Percentiles rank a stretch among this genome's conserved stretches.
phyloP scores from a whole-genome alignment of 371 early-diverging fungal species.

The Dichotomocladium elegans region DNA sequence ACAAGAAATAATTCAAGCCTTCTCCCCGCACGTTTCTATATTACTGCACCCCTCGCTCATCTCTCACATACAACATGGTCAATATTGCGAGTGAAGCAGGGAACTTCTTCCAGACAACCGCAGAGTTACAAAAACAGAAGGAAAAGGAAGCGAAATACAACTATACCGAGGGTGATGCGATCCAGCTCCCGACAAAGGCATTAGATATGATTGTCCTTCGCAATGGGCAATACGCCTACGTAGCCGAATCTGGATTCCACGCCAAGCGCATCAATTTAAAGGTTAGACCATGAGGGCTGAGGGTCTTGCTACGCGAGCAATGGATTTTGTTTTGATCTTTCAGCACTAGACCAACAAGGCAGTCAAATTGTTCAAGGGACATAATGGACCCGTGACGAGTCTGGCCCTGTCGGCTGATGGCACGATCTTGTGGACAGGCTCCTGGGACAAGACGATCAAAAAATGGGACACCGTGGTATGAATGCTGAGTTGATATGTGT shows the following conservation, averaged over 20 bases:
- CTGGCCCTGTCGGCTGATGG: conserved; percentile 45
- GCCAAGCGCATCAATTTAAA: conserved; percentile 53
- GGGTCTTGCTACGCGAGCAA: neutral
- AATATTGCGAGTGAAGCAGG: conserved; percentile 55
- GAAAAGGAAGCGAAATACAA: conserved; percentile 60
- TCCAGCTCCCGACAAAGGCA: conserved; percentile 61
- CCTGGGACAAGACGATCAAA: conserved; percentile 79
- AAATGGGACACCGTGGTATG: conserved; percentile 64
- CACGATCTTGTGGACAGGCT: conserved; percentile 65
- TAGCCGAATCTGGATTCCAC: conserved; percentile 62
- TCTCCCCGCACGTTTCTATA: too few relatives aligned
- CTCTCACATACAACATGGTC: too few relatives aligned
- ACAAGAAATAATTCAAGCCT: too few relatives aligned
- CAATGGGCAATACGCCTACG: conserved; percentile 37
- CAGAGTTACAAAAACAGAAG: conserved; percentile 55
- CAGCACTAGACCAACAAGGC: conserved; percentile 59
- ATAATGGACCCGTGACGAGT: conserved; percentile 79
- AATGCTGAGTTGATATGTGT: neutral
- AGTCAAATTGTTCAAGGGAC: conserved; percentile 65
- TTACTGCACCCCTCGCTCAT: too few relatives aligned
- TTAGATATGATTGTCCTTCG: conserved; percentile 42
- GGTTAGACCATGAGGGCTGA: conserved; percentile 17
- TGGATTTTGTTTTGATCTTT: too few relatives aligned
- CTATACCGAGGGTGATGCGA: conserved; percentile 59
- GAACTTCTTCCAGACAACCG: conserved; percentile 80